phyloP scores from a whole-genome alignment of 495 filamentous ascomycete genomes.

The Penicillium angulare region DNA sequence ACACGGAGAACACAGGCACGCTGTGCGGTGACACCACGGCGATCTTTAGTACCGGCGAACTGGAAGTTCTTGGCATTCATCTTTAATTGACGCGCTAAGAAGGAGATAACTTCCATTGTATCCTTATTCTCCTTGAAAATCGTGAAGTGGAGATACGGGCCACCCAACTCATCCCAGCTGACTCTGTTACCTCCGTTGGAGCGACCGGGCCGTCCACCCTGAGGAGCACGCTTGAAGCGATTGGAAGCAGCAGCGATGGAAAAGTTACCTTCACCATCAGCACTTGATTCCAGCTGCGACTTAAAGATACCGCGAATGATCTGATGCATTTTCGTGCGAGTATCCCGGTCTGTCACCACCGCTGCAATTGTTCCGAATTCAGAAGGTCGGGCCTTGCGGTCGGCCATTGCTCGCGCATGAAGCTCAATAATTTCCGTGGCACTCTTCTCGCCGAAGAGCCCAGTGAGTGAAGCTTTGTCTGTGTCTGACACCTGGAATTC shows the following conservation, averaged over 20 bases:
- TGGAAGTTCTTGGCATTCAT: conserved; percentile 68
- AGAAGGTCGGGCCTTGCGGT: conserved; percentile 37
- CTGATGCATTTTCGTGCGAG: conserved; percentile 64
- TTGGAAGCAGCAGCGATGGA: conserved; percentile 51
- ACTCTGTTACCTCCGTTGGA: conserved; percentile 31
- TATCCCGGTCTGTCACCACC: conserved; percentile 54
- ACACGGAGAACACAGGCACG: conserved; percentile 71
- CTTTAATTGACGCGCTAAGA: conserved; percentile 65
- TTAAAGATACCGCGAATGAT: conserved; percentile 66
- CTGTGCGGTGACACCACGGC: conserved; percentile 84
- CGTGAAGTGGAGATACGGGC: conserved; percentile 85
- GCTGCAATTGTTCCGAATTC: conserved; percentile 44
- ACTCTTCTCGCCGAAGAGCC: conserved; percentile 44
- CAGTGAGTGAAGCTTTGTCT: conserved; percentile 43
- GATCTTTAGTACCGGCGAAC: conserved; percentile 93
- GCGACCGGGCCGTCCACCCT: conserved; percentile 27
- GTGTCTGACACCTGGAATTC: conserved; percentile 43
- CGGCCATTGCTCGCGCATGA: conserved; percentile 43
- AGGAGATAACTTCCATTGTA: conserved; percentile 86
- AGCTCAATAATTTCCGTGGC: conserved; percentile 39
- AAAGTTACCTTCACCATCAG: conserved; percentile 58
- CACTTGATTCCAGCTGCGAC: conserved; percentile 63
- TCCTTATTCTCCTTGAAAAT: conserved; percentile 98
- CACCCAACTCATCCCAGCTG: conserved; percentile 64
- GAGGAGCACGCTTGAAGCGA: conserved; percentile 35